These are phyloP conservation scores for Tylopilus balloui DNA, from an alignment of 768 basidiomycete species.

Conservation along the genomic window DNA sequence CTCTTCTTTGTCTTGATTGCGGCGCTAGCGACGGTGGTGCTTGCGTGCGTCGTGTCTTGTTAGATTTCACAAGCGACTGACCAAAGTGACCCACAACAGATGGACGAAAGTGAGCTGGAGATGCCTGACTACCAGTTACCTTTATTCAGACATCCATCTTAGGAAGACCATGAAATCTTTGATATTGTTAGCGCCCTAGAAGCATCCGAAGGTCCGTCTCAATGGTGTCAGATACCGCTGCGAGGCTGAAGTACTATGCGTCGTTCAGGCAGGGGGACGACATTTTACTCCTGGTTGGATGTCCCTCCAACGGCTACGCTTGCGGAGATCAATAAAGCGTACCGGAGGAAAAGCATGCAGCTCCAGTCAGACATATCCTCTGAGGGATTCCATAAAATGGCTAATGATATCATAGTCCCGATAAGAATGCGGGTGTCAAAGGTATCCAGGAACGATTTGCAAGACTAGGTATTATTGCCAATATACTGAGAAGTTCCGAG, in stretches of 20 bases:
- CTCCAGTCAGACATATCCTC: slow-evolving; percentile 66
- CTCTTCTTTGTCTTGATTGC: slow-evolving; percentile 47
- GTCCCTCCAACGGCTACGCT: slow-evolving; percentile 70
- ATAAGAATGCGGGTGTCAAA: slow-evolving; percentile 88
- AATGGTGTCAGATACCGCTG: neutral
- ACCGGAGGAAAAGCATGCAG: slow-evolving; percentile 84
- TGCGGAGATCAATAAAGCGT: slow-evolving; percentile 81
- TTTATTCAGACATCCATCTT: slow-evolving; percentile 4
- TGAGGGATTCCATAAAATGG: neutral
- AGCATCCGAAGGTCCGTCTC: slow-evolving; percentile 62
- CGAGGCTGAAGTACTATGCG: slow-evolving; percentile 2
- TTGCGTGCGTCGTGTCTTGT: slow-evolving; percentile 49
- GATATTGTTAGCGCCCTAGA: slow-evolving; percentile 84
- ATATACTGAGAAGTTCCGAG: slow-evolving; percentile 74
- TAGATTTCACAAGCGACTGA: neutral
- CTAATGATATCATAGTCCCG: slow-evolving; percentile 55
- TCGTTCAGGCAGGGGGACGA: slow-evolving; percentile 71
- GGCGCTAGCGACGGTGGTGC: slow-evolving; percentile 46
- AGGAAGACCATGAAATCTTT: slow-evolving; percentile 97
- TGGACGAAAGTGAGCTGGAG: slow-evolving; percentile 53
- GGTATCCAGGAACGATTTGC: slow-evolving; percentile 86
- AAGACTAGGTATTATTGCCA: slow-evolving; percentile 80
- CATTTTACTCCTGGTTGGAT: slow-evolving; percentile 93
- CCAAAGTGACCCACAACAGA: slow-evolving; percentile 32
- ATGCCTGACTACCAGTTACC: slow-evolving; percentile 3